Base-by-base conservation (phyloP, 495 filamentous ascomycete species). In the Hypoxylon trugodes region DNA sequence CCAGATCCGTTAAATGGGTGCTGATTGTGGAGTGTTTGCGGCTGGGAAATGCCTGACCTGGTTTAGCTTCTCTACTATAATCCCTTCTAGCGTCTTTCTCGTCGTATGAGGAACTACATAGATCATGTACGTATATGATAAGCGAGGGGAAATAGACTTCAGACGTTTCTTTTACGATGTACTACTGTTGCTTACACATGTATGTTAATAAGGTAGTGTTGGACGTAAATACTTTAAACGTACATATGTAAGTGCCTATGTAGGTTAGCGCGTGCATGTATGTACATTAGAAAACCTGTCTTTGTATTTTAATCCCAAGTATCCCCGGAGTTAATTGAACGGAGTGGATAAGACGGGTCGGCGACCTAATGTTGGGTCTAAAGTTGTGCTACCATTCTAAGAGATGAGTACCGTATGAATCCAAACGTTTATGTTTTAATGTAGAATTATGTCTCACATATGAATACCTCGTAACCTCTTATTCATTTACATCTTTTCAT, bases 21-120 rank as follows among this genome's bases (percentile, higher is more conserved):
- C 18, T 47, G 2, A n/a, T 25, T 49, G 61, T 65, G 61, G 61
- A 45, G 41, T n/a, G 38, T 49, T 4, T 50, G 56, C 54, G 61
- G 55, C 49, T 59, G 22, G 53, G 22, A 32, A 15, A 26, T 52
- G 32, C 51, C 45, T 43, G 36, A 38, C 45, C 18, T 40, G 46
- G 37, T 57, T n/a, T 63, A 63, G 52, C 22, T 15, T n/a, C 41
- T 52, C 33, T 46, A 47, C 47, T 25, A 19, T 13, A 33, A 35
- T 40, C 52, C 46, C 61, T 64, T 53, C 53, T 64, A 64, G 58
- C 40, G 15, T 43, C 19, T 6, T 7, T 12, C 8, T 10, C 5
- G 5, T 30, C 10, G 28, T 4, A 30, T n/a, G 10, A 30, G 28
- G 28, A 21, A 28, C 10, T 43, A 43, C n/a, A n/a, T n/a, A n/a